Percentiles rank a stretch among this genome's conserved stretches.
These are phyloP conservation scores for Kwoniella sp. DNA, from an alignment of 768 basidiomycete species.

Conservation along the genomic window DNA sequence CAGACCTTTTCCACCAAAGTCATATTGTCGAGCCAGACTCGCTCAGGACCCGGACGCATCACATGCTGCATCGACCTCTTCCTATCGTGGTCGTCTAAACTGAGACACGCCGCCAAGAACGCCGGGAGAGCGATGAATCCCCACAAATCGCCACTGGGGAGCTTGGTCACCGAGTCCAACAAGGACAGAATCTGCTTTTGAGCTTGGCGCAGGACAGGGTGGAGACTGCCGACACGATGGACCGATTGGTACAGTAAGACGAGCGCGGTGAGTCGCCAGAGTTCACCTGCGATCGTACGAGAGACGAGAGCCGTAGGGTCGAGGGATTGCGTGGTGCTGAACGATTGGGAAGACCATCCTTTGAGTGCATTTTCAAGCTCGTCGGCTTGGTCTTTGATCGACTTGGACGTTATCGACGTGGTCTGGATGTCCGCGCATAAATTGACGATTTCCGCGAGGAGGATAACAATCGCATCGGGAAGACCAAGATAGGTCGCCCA, in stretches of 20 bases:
- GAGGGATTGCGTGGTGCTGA: conserved; percentile 10
- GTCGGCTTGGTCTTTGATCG: conserved; percentile 28
- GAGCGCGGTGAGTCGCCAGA: conserved; percentile 28
- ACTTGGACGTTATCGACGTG: background rate
- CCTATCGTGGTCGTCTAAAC: conserved; percentile 26
- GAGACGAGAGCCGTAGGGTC: conserved; percentile 30
- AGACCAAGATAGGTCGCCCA: conserved; percentile 37
- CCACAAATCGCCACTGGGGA: conserved; percentile 35
- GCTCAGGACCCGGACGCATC: conserved; percentile 28
- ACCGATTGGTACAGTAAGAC: conserved; percentile 30
- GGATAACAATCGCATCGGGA: conserved; percentile 31
- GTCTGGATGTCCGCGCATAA: conserved; percentile 24
- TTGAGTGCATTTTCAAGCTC: conserved; percentile 25
- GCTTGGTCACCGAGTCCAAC: conserved; percentile 22
- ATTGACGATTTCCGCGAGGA: conserved; percentile 34
- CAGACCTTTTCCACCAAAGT: conserved; percentile 34
- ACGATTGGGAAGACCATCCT: conserved; percentile 18
- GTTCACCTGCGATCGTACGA: conserved; percentile 33
- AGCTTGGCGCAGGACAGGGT: conserved; percentile 25
- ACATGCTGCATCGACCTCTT: conserved; percentile 25
- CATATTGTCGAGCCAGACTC: conserved; percentile 34
- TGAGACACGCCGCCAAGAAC: conserved; percentile 30
- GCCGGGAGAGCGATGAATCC: conserved; percentile 33
- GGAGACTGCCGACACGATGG: conserved; percentile 30
- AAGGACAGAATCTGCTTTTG: conserved; percentile 28